Percentiles rank a stretch among this genome's conserved stretches.
phyloP scores from a whole-genome alignment of 2,329 filamentous ascomycete species.

The Fusarium sp. region DNA sequence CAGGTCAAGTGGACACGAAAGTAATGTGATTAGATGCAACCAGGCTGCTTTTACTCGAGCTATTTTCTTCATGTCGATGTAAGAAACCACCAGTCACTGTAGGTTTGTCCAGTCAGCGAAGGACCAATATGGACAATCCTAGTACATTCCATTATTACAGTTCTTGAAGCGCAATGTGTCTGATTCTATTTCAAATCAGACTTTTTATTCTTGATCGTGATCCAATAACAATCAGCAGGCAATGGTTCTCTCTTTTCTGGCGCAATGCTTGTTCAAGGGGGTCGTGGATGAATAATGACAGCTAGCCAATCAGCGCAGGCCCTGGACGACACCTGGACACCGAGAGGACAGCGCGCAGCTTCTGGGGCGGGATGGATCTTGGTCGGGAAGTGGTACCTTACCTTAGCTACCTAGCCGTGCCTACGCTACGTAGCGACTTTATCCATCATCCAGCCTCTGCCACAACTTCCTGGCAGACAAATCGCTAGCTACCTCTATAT shows the following conservation, averaged over 20 bases:
- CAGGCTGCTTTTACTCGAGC: neutral
- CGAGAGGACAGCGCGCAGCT: slow-evolving; percentile 42
- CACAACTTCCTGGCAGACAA: slow-evolving; percentile 22
- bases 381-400: slow-evolving; percentile 30
- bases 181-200: neutral
- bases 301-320: slow-evolving; percentile 42
- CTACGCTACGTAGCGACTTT: slow-evolving; percentile 30
- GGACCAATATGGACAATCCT: neutral
- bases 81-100: neutral
- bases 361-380: slow-evolving; percentile 24
- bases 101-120: neutral
- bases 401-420: slow-evolving; percentile 21
- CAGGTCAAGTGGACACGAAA: neutral
- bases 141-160: neutral
- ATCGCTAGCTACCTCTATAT: neutral
- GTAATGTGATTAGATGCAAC: neutral
- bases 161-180: neutral
- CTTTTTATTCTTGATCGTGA: neutral
- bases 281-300: slow-evolving; percentile 10
- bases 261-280: neutral
- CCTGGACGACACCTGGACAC: slow-evolving; percentile 47
- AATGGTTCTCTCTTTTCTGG: neutral
- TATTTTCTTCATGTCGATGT: neutral
- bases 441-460: slow-evolving; percentile 32
- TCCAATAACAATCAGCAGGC: neutral